Base-by-base conservation (phyloP, 352 stramenopile species). In the Chloridella minuta region DNA sequence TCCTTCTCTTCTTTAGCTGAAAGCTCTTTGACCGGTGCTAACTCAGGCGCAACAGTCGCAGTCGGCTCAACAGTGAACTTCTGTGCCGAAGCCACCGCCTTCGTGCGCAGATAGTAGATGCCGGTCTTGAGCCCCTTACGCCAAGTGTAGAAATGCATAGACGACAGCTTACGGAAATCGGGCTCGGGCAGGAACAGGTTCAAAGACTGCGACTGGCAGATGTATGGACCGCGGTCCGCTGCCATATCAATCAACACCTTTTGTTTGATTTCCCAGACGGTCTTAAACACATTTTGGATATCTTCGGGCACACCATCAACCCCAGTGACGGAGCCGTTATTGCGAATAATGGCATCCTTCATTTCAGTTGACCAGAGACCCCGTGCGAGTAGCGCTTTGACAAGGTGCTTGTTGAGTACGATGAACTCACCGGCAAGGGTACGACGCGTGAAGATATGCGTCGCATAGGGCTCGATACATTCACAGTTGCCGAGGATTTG, bases 61-160 rank as follows among this genome's bases (percentile, higher is more conserved):
- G 95, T 92, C 91, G 98, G 95, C 90, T 98, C 95, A 80, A 99
- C 95, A 27, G 97, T 99, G 90, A 99, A 99, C 89, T 98, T 93
- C 88, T 99, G 99, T 85, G 97, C 96, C 89, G 98, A 92, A n/a
- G 96, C 97, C 91, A 98, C 98, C 28, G 97, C 96, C 27, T 92
- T 91, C 24, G 94, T 97, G 86, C 97, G 94, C 86, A 99, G 93
- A 91, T 99, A 99, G 91, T 99, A 99, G 94, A 98, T 98, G 83
- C 96, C 96, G 18, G 97, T 99, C 93, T 99, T 99, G 27, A 99
- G 91, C 2, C 96, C 96, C 90, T 97, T 97, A 91, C 98, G 98
- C 97, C 97, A 99, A 2, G 95, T 93, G 89, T 99, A 98, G 88
- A 99, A 99, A 91, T 99, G 96, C 95, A 98, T 98, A 28, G 93